Percentiles rank a stretch among this genome's conserved stretches.
These are phyloP conservation scores for Fusarium camptoceras DNA, from an alignment of 2,329 filamentous ascomycete genomes.

Conservation along the genomic window DNA sequence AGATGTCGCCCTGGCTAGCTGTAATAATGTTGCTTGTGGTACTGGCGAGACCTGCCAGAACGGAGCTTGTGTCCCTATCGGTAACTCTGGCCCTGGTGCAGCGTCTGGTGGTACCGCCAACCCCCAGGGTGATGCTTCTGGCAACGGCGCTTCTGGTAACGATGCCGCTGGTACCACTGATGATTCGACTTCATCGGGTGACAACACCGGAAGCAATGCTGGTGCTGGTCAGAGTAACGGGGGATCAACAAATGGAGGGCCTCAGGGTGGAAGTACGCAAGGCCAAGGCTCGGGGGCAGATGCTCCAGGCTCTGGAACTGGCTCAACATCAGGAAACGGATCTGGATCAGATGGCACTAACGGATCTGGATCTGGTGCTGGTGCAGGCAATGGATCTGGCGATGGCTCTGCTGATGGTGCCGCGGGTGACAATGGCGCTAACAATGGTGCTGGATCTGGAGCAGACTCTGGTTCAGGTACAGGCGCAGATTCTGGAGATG, in stretches of 20 bases:
- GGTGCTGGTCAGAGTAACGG: not conserved
- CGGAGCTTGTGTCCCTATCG: slow-evolving; percentile 7
- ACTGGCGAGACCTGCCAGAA: slow-evolving; percentile 21
- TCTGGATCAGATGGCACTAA: not conserved
- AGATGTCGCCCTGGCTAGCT: slow-evolving; percentile 1
- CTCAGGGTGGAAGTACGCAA: slow-evolving; percentile 10
- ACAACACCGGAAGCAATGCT: not conserved
- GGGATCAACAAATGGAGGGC: not conserved
- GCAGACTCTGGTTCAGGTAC: not conserved
- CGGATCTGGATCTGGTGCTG: not conserved
- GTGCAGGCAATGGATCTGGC: not conserved
- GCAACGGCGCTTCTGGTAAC: not conserved
- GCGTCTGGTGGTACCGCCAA: not conserved
- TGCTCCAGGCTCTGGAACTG: not conserved
- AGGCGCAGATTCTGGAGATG: not conserved
- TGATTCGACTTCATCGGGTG: not conserved
- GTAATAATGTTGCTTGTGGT: slow-evolving; percentile 5
- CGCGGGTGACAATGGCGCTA: not conserved
- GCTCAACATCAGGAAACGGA: not conserved
- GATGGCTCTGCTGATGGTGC: not conserved
- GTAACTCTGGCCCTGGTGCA: not conserved
- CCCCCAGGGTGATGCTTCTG: not conserved
- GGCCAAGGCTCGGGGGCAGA: not conserved
- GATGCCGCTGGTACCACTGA: not conserved
- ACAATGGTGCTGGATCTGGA: not conserved